Conservation (phyloP, 2,329 filamentous ascomycete genomes). For the Venturia carpophila region DNA sequence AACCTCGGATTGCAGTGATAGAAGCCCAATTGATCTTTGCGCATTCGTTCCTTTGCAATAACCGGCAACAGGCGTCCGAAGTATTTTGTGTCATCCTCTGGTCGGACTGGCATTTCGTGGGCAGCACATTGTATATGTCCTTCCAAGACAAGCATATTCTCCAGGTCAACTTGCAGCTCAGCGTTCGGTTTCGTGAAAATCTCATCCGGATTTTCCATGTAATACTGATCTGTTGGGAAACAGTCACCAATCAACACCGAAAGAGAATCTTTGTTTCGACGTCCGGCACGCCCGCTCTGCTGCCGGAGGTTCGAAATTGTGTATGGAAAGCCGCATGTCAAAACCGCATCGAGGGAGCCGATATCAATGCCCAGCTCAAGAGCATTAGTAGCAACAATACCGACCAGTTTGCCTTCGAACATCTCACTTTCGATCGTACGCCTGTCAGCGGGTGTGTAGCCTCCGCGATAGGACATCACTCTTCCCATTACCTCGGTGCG, state of each 20-base stretch:
- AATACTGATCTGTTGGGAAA: constrained; percentile 88
- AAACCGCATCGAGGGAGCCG: constrained; percentile 82
- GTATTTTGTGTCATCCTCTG: constrained; percentile 65
- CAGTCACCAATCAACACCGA: constrained; percentile 83
- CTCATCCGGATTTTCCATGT: constrained; percentile 93
- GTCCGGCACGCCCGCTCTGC: constrained; percentile 85
- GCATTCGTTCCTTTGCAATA: constrained; percentile 65
- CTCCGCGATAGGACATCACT: constrained; percentile 93
- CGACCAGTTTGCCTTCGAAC: constrained; percentile 90
- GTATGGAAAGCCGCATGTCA: constrained; percentile 91
- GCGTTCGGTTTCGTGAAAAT: constrained; percentile 88
- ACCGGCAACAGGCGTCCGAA: constrained; percentile 67
- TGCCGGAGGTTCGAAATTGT: constrained; percentile 91
- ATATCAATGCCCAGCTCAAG: constrained; percentile 94
- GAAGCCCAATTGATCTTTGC: constrained; percentile 68
- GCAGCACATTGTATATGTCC: constrained; percentile 94
- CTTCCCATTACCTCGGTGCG: constrained; percentile 65
- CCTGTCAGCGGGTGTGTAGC: constrained; percentile 86
- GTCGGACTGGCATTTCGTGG: constrained; percentile 85
- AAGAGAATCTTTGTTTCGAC: constrained; percentile 86
- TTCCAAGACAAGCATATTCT: constrained; percentile 83
- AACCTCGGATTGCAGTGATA: constrained; percentile 88
- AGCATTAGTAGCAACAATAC: constrained; percentile 88
- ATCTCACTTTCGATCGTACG: constrained; percentile 87
- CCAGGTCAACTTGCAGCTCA: constrained; percentile 82